A percentile compares a stretch with the other conserved stretches of the same genome.
phyloP scores from a whole-genome alignment of 2,329 filamentous ascomycete species.

The Colletotrichum liriopes region DNA sequence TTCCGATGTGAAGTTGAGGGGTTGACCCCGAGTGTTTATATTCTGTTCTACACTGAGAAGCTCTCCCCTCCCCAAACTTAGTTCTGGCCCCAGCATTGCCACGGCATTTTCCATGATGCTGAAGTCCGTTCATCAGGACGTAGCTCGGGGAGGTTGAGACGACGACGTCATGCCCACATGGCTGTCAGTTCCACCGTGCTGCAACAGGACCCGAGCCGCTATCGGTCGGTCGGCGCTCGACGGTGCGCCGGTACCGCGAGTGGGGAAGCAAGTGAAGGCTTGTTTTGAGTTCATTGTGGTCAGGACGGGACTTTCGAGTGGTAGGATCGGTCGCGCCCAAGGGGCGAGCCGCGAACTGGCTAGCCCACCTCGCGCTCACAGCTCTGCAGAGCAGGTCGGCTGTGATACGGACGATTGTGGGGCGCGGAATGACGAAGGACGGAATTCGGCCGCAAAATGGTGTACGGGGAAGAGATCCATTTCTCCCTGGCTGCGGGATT shows the following conservation, averaged over 20 bases:
- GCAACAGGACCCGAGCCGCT: conserved; percentile 20
- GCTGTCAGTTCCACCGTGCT: conserved; percentile 24
- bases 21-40: conserved; percentile 23
- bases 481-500: conserved; percentile 1
- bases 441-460: conserved; percentile 37
- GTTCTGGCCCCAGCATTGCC: neutral
- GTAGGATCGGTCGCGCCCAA: conserved; percentile 28
- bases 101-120: conserved; percentile 10
- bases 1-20: too few relatives aligned
- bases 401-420: conserved; percentile 1
- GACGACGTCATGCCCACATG: conserved; percentile 37
- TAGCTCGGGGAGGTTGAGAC: conserved; percentile 31
- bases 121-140: conserved; percentile 29
- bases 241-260: conserved; percentile 27
- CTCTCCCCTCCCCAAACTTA: conserved; percentile 1
- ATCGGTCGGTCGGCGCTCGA: conserved; percentile 34
- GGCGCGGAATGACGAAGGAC: conserved; percentile 7
- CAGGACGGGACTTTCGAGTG: neutral
- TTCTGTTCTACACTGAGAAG: neutral
- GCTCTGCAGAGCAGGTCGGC: conserved; percentile 3
- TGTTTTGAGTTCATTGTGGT: neutral
- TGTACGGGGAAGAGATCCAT: neutral
- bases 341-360: conserved; percentile 35
- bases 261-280: neutral
- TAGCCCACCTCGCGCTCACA: neutral